Evolutionary conservation across 2,329 filamentous ascomycete species (phyloP).

Genomic region (Orbilia brochopaga): DNA sequence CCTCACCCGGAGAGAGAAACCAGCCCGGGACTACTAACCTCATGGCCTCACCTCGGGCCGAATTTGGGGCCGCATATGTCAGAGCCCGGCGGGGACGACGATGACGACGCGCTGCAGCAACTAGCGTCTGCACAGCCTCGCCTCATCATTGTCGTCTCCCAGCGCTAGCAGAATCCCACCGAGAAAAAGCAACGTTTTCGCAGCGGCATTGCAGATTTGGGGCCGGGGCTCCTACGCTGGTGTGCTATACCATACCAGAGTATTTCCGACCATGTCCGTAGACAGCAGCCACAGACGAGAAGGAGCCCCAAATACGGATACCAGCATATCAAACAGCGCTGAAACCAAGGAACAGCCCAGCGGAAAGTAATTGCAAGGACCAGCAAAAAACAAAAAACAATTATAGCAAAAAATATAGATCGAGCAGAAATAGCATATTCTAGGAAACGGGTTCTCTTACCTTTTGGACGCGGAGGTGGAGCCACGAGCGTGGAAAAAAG

Average conservation of each 20-base stretch:
- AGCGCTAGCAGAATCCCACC: constrained; percentile 11
- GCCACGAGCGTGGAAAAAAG: constrained; percentile 26
- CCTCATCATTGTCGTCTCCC: constrained; percentile 22
- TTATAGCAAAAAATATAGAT: too few species aligned
- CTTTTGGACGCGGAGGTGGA: constrained; percentile 34
- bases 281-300: constrained; percentile 44
- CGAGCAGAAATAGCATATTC: constrained; percentile 15
- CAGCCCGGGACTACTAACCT: too few species aligned
- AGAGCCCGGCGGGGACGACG: constrained; percentile 1
- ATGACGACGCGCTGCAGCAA: constrained; percentile 42
- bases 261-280: constrained; percentile 28
- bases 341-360: constrained; percentile 25
- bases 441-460: constrained; percentile 36
- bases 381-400: too few species aligned
- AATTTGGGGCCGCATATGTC: not conserved
- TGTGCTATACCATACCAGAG: constrained; percentile 9
- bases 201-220: constrained; percentile 37
- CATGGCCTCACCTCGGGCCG: too few species aligned
- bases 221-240: not conserved
- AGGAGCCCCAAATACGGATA: constrained; percentile 25
- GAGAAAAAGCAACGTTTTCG: constrained; percentile 32
- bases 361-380: too few species aligned
- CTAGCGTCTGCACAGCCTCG: constrained; percentile 42
- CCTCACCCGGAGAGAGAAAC: too few species aligned
- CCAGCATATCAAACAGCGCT: constrained; percentile 34